These are phyloP conservation scores for Cardiospermum halicacabum DNA, from an alignment of 345 rosid genomes.

Conservation along the genomic window DNA sequence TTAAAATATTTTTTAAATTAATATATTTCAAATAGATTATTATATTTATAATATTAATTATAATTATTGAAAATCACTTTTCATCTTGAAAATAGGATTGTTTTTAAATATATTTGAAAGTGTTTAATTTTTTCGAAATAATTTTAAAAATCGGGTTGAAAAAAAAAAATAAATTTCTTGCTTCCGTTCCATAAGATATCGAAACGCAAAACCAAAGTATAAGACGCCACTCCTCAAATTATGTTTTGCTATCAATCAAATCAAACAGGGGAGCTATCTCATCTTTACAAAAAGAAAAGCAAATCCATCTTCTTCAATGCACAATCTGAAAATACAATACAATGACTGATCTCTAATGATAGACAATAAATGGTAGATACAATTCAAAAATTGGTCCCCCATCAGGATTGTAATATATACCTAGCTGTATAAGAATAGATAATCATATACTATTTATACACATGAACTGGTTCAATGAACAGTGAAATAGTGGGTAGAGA, in stretches of 20 bases:
- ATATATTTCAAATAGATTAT: no score
- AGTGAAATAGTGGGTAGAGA: conserved; percentile 1
- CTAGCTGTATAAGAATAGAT: no score
- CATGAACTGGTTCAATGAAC: background rate
- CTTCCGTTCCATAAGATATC: no score
- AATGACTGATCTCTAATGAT: background rate
- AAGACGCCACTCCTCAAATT: background rate
- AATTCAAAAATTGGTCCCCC: background rate
- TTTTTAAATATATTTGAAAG: no score
- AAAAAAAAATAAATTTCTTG: no score
- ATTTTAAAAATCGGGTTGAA: no score
- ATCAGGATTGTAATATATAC: no score
- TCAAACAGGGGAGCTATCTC: background rate
- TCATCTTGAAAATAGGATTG: no score
- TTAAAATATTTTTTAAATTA: no score
- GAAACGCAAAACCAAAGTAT: background rate
- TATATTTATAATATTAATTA: no score
- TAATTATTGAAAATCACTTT: no score
- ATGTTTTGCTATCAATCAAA: background rate
- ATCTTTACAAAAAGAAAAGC: background rate
- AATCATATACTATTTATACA: background rate
- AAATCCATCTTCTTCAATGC: background rate
- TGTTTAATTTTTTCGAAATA: no score
- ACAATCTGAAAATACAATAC: background rate
- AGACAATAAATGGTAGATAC: background rate